A percentile compares a stretch with the other conserved stretches of the same genome.
Evolutionary conservation across 2,329 filamentous ascomycete genomes (phyloP).

Genomic region (Fusarium newnesense): DNA sequence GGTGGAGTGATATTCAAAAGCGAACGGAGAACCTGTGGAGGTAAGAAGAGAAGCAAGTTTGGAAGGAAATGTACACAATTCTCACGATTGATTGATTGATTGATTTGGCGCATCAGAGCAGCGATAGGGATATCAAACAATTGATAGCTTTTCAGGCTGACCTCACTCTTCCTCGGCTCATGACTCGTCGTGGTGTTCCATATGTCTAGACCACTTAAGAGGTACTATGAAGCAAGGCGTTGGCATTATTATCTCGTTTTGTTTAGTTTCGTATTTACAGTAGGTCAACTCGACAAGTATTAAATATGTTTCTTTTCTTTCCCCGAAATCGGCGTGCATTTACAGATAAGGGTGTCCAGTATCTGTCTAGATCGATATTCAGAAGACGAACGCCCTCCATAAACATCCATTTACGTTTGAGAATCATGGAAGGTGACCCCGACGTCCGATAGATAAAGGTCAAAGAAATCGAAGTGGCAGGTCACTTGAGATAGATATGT

Average conservation of each 20-base stretch:
- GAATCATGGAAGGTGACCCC: conserved; percentile 7
- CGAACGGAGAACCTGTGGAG: conserved; percentile 2
- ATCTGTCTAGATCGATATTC: not conserved
- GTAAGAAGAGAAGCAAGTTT: conserved; percentile 18
- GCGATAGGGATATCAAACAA: conserved; percentile 27
- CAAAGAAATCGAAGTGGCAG: not conserved
- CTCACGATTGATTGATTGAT: conserved; percentile 23
- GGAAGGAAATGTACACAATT: conserved; percentile 35
- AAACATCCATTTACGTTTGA: not conserved
- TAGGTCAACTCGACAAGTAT: not conserved
- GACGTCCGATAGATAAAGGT: not conserved
- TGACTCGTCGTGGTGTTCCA: not conserved
- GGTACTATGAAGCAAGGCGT: conserved; percentile 25
- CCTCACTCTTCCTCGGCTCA: not conserved
- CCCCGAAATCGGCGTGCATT: conserved; percentile 19
- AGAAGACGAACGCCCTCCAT: conserved; percentile 2
- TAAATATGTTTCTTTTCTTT: not conserved
- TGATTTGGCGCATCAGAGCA: conserved; percentile 34
- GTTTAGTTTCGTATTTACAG: not conserved
- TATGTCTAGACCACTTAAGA: conserved; percentile 7
- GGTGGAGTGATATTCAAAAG: conserved; percentile 11
- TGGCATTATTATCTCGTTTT: conserved; percentile 25
- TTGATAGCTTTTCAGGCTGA: conserved; percentile 27
- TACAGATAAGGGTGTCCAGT: not conserved
- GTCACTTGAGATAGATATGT: conserved; percentile 10